These are phyloP conservation scores for Anthostomella pinea DNA, from an alignment of 2,329 filamentous ascomycete species.

Conservation along the genomic window DNA sequence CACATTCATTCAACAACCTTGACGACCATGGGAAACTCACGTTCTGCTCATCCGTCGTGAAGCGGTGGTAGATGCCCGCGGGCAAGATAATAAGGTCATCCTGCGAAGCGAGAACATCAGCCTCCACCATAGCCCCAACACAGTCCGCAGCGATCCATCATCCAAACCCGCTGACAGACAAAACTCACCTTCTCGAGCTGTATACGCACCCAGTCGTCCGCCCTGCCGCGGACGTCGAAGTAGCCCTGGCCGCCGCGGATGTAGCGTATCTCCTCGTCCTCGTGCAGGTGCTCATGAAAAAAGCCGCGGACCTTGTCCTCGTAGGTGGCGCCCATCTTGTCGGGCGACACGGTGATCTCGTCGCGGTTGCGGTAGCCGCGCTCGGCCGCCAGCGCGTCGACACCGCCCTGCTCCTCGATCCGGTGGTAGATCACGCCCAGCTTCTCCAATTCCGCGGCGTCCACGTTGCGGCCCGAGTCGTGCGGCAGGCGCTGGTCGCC, in stretches of 20 bases:
- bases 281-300: slow-evolving; percentile 93
- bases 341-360: slow-evolving; percentile 83
- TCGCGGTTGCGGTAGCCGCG: slow-evolving; percentile 93
- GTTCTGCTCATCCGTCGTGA: slow-evolving; percentile 89
- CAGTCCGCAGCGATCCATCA: no score
- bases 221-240: slow-evolving; percentile 84
- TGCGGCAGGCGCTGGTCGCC: slow-evolving; percentile 92
- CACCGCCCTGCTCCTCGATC: slow-evolving; percentile 60
- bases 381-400: slow-evolving; percentile 70
- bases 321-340: slow-evolving; percentile 81
- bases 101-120: slow-evolving; percentile 22
- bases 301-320: slow-evolving; percentile 93
- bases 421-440: slow-evolving; percentile 80
- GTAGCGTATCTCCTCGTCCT: slow-evolving; percentile 98
- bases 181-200: slow-evolving; percentile 66
- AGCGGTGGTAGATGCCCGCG: slow-evolving; percentile 93
- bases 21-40: slow-evolving; percentile 62
- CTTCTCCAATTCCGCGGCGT: slow-evolving; percentile 61
- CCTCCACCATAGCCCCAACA: background rate
- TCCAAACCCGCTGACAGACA: no score
- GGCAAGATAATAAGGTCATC: slow-evolving; percentile 90
- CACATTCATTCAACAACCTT: no score
- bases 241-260: slow-evolving; percentile 85
- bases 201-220: slow-evolving; percentile 88
- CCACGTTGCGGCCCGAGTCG: slow-evolving; percentile 73